Percentiles rank a stretch among this genome's conserved stretches.
Evolutionary conservation across 1,284 basidiomycete genomes (phyloP).

Genomic region (Cryptococcus hybrid): DNA sequence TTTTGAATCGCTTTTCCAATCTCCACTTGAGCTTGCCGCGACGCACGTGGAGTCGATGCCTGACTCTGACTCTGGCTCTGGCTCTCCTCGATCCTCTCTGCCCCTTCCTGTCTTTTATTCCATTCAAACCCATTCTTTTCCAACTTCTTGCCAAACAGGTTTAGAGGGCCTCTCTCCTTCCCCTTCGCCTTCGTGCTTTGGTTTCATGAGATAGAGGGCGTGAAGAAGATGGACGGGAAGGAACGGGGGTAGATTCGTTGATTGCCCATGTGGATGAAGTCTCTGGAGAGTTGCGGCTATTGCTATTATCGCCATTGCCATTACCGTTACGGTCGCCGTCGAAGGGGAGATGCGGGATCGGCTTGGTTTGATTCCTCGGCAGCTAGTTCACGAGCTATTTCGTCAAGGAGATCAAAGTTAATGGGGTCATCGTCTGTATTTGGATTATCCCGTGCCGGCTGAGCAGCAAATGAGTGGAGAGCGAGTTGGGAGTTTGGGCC

Average conservation of each 20-base stretch:
- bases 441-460: no score
- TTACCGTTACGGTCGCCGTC: neutral
- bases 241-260: neutral
- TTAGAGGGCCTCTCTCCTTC: no score
- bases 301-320: neutral
- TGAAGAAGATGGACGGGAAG: neutral
- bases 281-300: no score
- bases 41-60: neutral
- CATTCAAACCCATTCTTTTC: conserved; percentile 17
- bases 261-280: no score
- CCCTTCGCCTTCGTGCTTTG: neutral
- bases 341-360: no score
- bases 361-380: no score
- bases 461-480: no score
- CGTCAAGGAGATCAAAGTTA: neutral
- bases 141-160: no score
- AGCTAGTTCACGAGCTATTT: neutral
- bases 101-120: conserved; percentile 19
- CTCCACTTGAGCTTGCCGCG: conserved; percentile 8
- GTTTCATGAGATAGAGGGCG: no score
- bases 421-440: neutral
- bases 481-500: no score
- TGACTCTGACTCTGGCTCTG: neutral
- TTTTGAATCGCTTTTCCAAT: conserved; percentile 2
- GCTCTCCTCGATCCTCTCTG: conserved; percentile 23